Percentiles rank a stretch among this genome's conserved stretches.
Evolutionary conservation across 192 early-diverging fungal species (phyloP).

Genomic region (Rhizophagus clarus): DNA sequence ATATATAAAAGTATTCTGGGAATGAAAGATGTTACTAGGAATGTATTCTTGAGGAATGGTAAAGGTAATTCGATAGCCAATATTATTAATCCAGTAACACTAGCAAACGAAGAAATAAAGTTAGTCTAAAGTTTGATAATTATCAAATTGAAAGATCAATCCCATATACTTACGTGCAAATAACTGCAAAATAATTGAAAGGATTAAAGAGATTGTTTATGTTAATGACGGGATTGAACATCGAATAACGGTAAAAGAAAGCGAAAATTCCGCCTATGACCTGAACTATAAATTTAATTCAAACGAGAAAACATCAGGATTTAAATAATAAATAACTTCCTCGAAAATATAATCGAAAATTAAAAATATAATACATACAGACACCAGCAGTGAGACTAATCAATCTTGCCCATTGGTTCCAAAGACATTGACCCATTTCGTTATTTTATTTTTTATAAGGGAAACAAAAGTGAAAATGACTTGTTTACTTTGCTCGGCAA

Average conservation of each 20-base stretch:
- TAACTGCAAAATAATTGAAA: conserved; percentile 3
- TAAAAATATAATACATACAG: conserved; percentile 33
- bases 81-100: conserved; percentile 5
- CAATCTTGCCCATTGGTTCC: conserved; percentile 31
- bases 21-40: neutral
- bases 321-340: too few species aligned
- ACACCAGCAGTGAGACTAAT: conserved; percentile 21
- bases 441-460: neutral
- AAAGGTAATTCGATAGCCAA: conserved; percentile 21
- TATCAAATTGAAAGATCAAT: neutral
- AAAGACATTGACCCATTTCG: conserved; percentile 29
- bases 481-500: too few species aligned
- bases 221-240: neutral
- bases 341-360: too few species aligned
- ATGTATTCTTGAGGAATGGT: neutral
- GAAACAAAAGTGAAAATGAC: neutral
- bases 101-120: neutral
- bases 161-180: conserved; percentile 24
- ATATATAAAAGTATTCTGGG: conserved; percentile 13
- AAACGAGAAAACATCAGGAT: too few species aligned
- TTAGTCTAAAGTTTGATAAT: neutral
- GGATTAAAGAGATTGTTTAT: neutral
- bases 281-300: neutral
- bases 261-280: neutral
- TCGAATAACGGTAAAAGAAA: neutral